Evolutionary conservation across 2,329 filamentous ascomycete species (phyloP), one percentile per base, ranked within the genome.

Genomic region (Aspergillus flavus): DNA sequence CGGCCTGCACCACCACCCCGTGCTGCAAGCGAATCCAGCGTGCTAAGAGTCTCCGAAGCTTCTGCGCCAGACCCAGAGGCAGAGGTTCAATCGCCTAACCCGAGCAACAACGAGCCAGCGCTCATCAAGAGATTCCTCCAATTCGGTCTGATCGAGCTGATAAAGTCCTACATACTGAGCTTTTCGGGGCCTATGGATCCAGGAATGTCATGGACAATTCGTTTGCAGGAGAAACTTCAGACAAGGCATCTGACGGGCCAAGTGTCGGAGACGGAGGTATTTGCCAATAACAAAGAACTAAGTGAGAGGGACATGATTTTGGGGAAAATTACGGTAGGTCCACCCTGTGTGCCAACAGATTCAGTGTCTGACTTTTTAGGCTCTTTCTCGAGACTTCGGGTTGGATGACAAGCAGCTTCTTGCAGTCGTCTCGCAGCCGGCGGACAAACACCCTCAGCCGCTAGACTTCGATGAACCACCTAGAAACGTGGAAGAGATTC

Each of bases 1-100:
- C 75, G 87, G 61, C 87, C 87, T 4, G 82, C 83, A 26, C 78
- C 89, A 12, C 87, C 87, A n/a, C 85, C 86, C 6, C 79, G 87
- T 62, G 82, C 80, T 32, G 82, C 82, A 63, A 88, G 85, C 57
- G 79, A 81, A 28, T 81, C 82, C 7, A 73, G 81, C 30, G 68
- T 80, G 1, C 54, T 76, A 19, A 73, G 73, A 12, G 72, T 75
- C 14, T 66, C 73, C 0, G 64, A 73, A 45, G 70, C 70, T 3
- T 77, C 75, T 32, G 83, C 85, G 5, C 84, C 84, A 30, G 87
- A 89, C 70, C 86, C 87, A 0, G 87, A 89, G 73, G 85, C 82
- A 0, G 81, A 85, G 64, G 72, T 72, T 10, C 72, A 76, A 11
- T 74, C 72, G 19, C 70, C 78, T 1, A 78, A 80, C 7, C 80